These are phyloP conservation scores for Diaporthe sp. DNA, from an alignment of 2,329 filamentous ascomycete species.

Conservation along the genomic window DNA sequence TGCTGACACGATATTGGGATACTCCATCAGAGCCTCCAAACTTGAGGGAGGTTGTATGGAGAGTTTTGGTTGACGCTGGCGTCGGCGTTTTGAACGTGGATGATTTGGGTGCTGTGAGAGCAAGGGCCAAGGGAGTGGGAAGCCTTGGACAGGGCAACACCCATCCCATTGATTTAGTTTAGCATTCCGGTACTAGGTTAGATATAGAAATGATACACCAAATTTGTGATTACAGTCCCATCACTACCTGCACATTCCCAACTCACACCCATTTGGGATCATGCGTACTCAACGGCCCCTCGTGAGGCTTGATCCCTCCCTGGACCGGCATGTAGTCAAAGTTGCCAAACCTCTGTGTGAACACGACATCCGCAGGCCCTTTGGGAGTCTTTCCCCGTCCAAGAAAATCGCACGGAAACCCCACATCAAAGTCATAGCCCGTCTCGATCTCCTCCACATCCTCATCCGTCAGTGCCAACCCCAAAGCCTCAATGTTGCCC, in stretches of 20 bases:
- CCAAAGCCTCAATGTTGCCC: conserved; percentile 77
- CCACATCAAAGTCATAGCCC: conserved; percentile 72
- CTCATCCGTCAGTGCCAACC: conserved; percentile 68
- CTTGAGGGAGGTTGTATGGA: conserved; percentile 26
- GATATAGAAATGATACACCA: background rate
- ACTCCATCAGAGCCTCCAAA: conserved; percentile 2
- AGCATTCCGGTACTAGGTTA: background rate
- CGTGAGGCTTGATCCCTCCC: background rate
- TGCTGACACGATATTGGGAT: conserved; percentile 30
- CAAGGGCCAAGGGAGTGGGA: conserved; percentile 10
- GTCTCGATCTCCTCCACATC: conserved; percentile 77
- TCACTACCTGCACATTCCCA: too few species aligned
- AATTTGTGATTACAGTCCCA: too few species aligned
- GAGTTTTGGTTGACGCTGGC: conserved; percentile 15
- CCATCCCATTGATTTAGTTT: background rate
- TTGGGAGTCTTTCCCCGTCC: background rate
- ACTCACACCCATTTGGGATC: background rate
- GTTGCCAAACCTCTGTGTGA: background rate
- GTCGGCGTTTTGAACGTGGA: conserved; percentile 23
- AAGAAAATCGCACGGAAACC: conserved; percentile 75
- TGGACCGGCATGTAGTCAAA: background rate
- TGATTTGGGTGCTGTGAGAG: conserved; percentile 21
- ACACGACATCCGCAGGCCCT: background rate
- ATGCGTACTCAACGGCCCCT: background rate
- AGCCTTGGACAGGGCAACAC: background rate